phyloP scores from a whole-genome alignment of 495 filamentous ascomycete species.

The Penicillium flavigenum region DNA sequence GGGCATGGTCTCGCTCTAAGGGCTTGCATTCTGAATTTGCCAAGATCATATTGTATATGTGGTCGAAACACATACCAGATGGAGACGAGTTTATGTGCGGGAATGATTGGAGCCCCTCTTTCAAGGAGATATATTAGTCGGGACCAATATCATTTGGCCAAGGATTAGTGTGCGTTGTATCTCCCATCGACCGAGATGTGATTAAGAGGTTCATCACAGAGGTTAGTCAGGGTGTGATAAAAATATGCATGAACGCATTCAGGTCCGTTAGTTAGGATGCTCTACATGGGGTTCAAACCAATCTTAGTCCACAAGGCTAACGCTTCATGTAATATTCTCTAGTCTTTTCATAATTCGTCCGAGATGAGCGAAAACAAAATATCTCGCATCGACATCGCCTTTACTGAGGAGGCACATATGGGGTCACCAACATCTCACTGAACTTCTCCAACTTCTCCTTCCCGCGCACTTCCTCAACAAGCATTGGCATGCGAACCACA shows the following conservation, averaged over 20 bases:
- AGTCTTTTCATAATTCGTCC: conserved; percentile 50
- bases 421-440: conserved; percentile 31
- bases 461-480: conserved; percentile 93
- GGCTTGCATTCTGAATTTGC: conserved; percentile 5
- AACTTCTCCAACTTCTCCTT: conserved; percentile 87
- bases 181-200: not conserved
- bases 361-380: conserved; percentile 20
- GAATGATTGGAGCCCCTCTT: not conserved
- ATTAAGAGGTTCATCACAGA: not conserved
- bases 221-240: conserved; percentile 1
- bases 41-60: conserved; percentile 4
- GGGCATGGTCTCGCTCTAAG: conserved; percentile 17
- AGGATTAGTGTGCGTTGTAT: conserved; percentile 1
- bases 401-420: conserved; percentile 10
- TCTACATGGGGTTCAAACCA: not conserved
- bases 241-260: not conserved
- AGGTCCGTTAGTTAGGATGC: not conserved
- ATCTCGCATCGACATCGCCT: conserved; percentile 18
- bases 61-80: conserved; percentile 22
- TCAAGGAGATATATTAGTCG: not conserved
- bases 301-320: conserved; percentile 5
- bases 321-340: conserved; percentile 45
- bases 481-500: conserved; percentile 93
- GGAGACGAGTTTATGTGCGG: conserved; percentile 5
- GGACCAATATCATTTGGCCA: not conserved